These are phyloP conservation scores for Maudiozyma barnettii DNA, from an alignment of 805 yeast species.

Conservation along the genomic window DNA sequence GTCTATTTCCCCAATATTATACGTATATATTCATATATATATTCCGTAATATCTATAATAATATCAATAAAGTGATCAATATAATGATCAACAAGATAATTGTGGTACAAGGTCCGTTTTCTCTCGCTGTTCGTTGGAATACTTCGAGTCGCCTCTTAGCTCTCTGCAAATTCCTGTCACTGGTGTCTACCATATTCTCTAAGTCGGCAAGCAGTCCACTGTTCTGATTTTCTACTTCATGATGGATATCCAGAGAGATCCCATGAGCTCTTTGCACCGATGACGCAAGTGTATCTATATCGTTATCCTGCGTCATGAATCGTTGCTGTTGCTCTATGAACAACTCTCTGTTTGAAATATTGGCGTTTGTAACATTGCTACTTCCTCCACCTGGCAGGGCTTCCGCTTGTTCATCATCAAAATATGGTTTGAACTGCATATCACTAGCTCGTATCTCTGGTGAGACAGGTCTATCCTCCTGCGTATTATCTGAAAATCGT, in stretches of 20 bases:
- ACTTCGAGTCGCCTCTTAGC: constrained; percentile 34
- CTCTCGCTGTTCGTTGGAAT: constrained; percentile 35
- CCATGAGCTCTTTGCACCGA: constrained; percentile 38
- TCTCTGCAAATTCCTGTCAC: constrained; percentile 33
- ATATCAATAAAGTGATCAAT: constrained; percentile 35
- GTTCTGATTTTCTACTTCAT: constrained; percentile 41
- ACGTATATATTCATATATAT: background rate
- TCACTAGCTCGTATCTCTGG: background rate
- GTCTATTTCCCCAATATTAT: too few relatives aligned
- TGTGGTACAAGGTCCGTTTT: constrained; percentile 42
- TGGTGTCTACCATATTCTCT: constrained; percentile 37
- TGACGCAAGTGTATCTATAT: constrained; percentile 32
- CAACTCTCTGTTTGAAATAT: constrained; percentile 26
- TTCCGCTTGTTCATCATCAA: constrained; percentile 12
- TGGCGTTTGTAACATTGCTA: background rate
- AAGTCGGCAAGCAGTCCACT: constrained; percentile 38
- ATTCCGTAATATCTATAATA: constrained; percentile 23
- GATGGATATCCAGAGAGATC: constrained; percentile 38
- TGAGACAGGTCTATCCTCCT: background rate
- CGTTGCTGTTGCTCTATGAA: constrained; percentile 40
- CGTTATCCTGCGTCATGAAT: constrained; percentile 37
- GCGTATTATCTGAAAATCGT: constrained; percentile 13
- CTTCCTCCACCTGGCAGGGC: background rate
- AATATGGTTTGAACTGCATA: constrained; percentile 16
- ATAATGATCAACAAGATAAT: constrained; percentile 37